phyloP scores from a whole-genome alignment of 345 rosid genomes.

The Hibiscus mutabilis region DNA sequence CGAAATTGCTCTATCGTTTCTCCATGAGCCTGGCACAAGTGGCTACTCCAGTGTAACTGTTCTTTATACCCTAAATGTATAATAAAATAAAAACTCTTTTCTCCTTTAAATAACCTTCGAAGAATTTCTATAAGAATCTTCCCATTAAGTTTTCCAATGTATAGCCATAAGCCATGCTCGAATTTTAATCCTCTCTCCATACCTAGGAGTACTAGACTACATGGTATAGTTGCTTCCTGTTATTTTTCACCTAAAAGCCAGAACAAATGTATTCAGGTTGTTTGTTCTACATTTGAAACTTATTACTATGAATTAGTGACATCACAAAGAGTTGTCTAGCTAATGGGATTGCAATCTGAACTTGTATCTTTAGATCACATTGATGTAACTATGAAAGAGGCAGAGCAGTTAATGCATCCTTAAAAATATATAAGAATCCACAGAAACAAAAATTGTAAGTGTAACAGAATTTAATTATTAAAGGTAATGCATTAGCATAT shows the following conservation, averaged over 20 bases:
- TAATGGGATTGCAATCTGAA: neutral
- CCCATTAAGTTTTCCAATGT: neutral
- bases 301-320: neutral
- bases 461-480: neutral
- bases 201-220: neutral
- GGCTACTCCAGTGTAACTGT: neutral
- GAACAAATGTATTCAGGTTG: neutral
- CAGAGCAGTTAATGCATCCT: neutral
- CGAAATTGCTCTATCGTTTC: neutral
- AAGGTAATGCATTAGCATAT: neutral
- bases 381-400: neutral
- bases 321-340: neutral
- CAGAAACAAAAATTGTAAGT: neutral
- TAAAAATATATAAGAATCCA: neutral
- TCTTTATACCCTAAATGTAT: neutral
- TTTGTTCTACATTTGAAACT: no score
- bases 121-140: neutral
- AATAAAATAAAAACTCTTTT: neutral
- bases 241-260: neutral
- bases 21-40: neutral
- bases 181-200: neutral
- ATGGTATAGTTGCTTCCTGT: neutral
- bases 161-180: neutral
- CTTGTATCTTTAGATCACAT: neutral
- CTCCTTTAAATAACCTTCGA: neutral